Evolutionary conservation across 768 basidiomycete genomes (phyloP).

Genomic region (Pholiota molesta): DNA sequence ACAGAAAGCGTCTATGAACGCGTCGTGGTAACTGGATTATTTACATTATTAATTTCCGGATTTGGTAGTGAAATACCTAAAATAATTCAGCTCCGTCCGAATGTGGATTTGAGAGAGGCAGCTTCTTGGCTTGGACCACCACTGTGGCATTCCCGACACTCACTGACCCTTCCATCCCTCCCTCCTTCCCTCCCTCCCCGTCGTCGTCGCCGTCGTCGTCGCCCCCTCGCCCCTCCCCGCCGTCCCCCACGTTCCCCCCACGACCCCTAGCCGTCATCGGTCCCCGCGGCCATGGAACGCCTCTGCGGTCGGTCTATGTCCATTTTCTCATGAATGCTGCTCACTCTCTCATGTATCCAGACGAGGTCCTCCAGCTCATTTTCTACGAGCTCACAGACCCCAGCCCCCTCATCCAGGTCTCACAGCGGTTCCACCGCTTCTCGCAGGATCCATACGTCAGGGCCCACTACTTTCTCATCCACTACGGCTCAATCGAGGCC

Average conservation of each 20-base stretch:
- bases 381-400: constrained; percentile 76
- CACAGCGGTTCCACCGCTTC: constrained; percentile 61
- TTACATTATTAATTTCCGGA: constrained; percentile 29
- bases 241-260: constrained; percentile 13
- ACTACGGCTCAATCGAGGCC: constrained; percentile 71
- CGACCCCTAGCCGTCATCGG: constrained; percentile 11
- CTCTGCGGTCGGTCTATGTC: constrained; percentile 59
- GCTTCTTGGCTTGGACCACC: constrained; percentile 32
- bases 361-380: constrained; percentile 73
- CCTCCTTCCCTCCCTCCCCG: constrained; percentile 21
- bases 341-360: constrained; percentile 29
- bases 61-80: constrained; percentile 42
- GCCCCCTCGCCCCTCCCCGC: constrained; percentile 5
- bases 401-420: constrained; percentile 55
- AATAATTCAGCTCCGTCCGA: constrained; percentile 52
- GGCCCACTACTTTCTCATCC: constrained; percentile 76
- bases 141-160: constrained; percentile 18
- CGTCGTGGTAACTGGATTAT: constrained; percentile 21
- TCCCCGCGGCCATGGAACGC: constrained; percentile 52
- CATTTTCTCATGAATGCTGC: constrained; percentile 15
- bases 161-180: not conserved
- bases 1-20: constrained; percentile 41
- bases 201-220: constrained; percentile 2
- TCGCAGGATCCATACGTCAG: constrained; percentile 76
- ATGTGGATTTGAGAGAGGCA: constrained; percentile 30